A percentile compares a stretch with the other conserved stretches of the same genome.
Conservation (phyloP, 176 grass and related monocot species). For the Cenchrus fungigraminus region DNA sequence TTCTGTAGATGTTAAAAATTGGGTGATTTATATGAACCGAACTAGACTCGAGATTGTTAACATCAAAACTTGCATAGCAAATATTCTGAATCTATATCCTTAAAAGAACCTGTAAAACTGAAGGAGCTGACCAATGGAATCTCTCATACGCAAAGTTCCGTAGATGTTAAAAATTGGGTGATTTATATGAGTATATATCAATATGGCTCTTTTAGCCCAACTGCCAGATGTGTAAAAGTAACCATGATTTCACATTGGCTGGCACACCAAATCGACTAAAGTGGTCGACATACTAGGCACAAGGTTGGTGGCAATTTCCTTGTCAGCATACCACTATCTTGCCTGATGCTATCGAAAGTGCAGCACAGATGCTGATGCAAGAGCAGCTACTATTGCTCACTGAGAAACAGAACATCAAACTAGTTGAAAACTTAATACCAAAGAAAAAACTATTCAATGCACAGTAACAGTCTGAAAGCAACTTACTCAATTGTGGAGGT, state of each 20-base stretch:
- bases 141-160: background rate
- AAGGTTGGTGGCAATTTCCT: background rate
- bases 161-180: background rate
- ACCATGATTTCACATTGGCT: background rate
- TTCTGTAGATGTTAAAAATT: background rate
- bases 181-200: background rate
- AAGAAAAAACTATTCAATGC: background rate
- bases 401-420: background rate
- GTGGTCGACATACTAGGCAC: background rate
- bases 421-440: constrained; percentile 14
- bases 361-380: constrained; percentile 12
- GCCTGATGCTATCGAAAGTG: background rate
- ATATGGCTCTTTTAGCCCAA: background rate
- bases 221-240: background rate
- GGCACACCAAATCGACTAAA: background rate
- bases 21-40: background rate
- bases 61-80: background rate
- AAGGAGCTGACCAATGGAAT: background rate
- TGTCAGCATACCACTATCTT: constrained; percentile 5
- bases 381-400: background rate
- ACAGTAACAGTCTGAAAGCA: constrained; percentile 9
- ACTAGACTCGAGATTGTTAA: background rate
- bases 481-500: constrained; percentile 38
- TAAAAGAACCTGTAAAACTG: background rate
- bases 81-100: background rate